Base-by-base conservation (phyloP, 176 grass and related monocot genomes). In the Oryza meridionalis region DNA sequence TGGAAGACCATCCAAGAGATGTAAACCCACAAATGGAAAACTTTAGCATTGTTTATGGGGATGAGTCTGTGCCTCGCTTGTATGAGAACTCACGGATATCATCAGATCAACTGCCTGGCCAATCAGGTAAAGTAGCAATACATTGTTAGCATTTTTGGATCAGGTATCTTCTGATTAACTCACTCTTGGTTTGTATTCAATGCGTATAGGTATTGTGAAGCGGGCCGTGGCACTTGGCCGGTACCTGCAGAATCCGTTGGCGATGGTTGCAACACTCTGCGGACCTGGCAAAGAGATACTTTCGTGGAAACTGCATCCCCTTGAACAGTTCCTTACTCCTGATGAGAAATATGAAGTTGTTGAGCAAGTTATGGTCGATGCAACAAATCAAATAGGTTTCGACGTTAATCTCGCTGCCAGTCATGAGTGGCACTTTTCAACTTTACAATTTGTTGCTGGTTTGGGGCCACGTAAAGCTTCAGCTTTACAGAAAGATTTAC, bases 361-460 rank as follows among this genome's bases (percentile, higher is more conserved):
- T 70, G 97, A 99, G 45, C 93, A 99, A 88, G 83, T 99, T 86
- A 96, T 99, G 97, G 91, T 96, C 7, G 97, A 99, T 74, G 93
- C 91, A 21, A 92, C 93, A 26, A 99, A 99, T 75, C 93, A 96
- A 80, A 90, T 92, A 44, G 97, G 97, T 58, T 77, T 99, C 75
- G 93, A 99, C 38, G 86, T 99, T 61, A 99, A 99, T 89, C 88
- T 99, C 79, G 97, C 91, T 84, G 86, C 97, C 82, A 99, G 90
- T 70, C 97, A 96, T 17, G 97, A 99, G 81, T 99, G 93, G 97
- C 97, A 94, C 85, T 99, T 94, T 81, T 92, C 97, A 59, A 94
- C 93, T 55, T 72, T 99, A 77, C 97, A 99, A 50, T 94, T 94
- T 73, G 44, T 99, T 82, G 88, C 97, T 81, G 97, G 97, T 78